phyloP scores from a whole-genome alignment of 2,329 filamentous ascomycete species.

The Curvularia sp. region DNA sequence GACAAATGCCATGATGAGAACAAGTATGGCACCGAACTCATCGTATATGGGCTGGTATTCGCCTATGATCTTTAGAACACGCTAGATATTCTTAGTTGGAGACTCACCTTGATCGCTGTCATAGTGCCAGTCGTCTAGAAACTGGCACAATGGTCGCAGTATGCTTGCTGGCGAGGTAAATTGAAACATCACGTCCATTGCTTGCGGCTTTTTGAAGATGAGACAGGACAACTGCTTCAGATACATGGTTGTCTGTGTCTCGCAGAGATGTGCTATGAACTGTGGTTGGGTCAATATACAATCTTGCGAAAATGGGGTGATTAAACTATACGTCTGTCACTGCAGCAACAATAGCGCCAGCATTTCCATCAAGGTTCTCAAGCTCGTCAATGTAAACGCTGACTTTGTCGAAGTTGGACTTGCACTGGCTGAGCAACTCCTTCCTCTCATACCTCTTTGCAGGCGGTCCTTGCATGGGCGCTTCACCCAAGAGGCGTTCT shows the following conservation, averaged over 20 bases:
- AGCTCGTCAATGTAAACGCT: conserved; percentile 81
- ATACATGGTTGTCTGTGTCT: conserved; percentile 79
- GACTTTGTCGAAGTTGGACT: conserved; percentile 75
- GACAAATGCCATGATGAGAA: conserved; percentile 76
- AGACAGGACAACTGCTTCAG: conserved; percentile 75
- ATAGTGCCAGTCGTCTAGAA: conserved; percentile 80
- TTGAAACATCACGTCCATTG: conserved; percentile 76
- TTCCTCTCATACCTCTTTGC: conserved; percentile 80
- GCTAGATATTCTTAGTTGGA: neutral
- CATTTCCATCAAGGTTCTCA: conserved; percentile 90
- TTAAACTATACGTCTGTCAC: conserved; percentile 50
- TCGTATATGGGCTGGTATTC: conserved; percentile 88
- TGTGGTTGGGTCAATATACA: conserved; percentile 40
- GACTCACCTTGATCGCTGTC: conserved; percentile 75
- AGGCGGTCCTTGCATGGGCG: conserved; percentile 79
- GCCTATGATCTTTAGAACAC: conserved; percentile 50
- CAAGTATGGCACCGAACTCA: conserved; percentile 79
- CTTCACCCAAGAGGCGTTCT: conserved; percentile 80
- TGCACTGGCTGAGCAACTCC: conserved; percentile 77
- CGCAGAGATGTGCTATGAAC: conserved; percentile 73
- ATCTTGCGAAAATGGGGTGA: neutral
- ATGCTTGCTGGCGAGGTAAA: conserved; percentile 75
- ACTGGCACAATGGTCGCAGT: conserved; percentile 73
- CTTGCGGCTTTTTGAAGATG: conserved; percentile 74
- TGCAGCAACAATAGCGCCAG: conserved; percentile 81